phyloP scores from a whole-genome alignment of 1,284 basidiomycete species.

The Trichosporon sp. region DNA sequence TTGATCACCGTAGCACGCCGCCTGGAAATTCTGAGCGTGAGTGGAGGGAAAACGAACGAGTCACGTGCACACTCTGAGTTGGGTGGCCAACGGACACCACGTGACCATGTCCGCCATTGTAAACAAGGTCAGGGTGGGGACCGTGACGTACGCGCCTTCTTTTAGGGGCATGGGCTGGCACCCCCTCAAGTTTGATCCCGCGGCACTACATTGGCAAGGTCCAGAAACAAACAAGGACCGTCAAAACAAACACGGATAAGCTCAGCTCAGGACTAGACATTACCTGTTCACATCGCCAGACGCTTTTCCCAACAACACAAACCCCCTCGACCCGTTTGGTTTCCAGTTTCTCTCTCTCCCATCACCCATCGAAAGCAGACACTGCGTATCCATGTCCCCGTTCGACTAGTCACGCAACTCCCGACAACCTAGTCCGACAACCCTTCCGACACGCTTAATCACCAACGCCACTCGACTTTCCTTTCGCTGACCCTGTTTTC shows the following conservation, averaged over 20 bases:
- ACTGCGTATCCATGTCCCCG: not conserved
- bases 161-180: not conserved
- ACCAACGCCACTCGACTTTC: conserved; percentile 4
- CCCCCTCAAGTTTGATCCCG: not conserved
- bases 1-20: not conserved
- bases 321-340: not conserved
- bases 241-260: conserved; percentile 19
- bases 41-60: conserved; percentile 5
- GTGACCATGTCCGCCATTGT: not conserved
- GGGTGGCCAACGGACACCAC: conserved; percentile 19
- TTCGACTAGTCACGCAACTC: not conserved
- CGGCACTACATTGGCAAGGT: not conserved
- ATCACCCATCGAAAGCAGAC: not conserved
- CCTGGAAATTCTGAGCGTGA: conserved; percentile 6
- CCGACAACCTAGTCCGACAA: not conserved
- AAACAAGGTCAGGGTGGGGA: not conserved
- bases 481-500: conserved; percentile 27
- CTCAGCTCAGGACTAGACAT: conserved; percentile 12
- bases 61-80: not conserved
- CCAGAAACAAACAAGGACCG: conserved; percentile 11
- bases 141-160: conserved; percentile 20
- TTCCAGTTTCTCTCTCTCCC: not conserved
- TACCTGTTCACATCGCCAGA: not conserved
- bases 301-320: not conserved
- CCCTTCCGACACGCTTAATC: conserved; percentile 11